A percentile compares a stretch with the other conserved stretches of the same genome.
These are phyloP conservation scores for Chytridium lagenaria DNA, from an alignment of 371 early-diverging fungal species.

Conservation along the genomic window DNA sequence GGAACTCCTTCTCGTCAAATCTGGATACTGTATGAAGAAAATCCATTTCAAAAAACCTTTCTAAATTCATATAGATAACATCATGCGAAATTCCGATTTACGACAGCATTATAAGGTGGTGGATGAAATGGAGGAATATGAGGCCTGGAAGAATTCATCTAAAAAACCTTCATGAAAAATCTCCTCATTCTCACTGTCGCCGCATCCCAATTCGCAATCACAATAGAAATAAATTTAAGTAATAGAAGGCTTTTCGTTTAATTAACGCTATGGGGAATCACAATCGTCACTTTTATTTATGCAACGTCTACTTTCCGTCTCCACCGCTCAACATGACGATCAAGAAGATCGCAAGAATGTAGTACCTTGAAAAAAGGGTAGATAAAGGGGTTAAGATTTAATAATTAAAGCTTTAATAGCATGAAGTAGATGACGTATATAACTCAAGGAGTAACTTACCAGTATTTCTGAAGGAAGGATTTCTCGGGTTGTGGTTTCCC, in stretches of 20 bases:
- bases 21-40: constrained; percentile 15
- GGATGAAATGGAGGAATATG: neutral
- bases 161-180: neutral
- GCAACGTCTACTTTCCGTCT: constrained; percentile 27
- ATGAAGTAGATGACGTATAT: neutral
- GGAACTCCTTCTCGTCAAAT: constrained; percentile 12
- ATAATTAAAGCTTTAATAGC: neutral
- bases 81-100: neutral
- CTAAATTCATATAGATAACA: constrained; percentile 3
- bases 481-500: constrained; percentile 50
- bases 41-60: too few species aligned
- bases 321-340: constrained; percentile 47
- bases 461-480: constrained; percentile 58
- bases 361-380: constrained; percentile 33
- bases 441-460: constrained; percentile 27
- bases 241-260: too few species aligned
- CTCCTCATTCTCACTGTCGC: neutral
- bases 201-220: too few species aligned
- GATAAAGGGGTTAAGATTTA: neutral
- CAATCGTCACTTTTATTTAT: too few species aligned
- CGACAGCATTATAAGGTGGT: neutral
- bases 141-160: neutral
- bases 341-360: constrained; percentile 51
- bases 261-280: too few species aligned
- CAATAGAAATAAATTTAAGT: too few species aligned